phyloP scores from a whole-genome alignment of 768 basidiomycete genomes.

The Lactarius hengduanensis region DNA sequence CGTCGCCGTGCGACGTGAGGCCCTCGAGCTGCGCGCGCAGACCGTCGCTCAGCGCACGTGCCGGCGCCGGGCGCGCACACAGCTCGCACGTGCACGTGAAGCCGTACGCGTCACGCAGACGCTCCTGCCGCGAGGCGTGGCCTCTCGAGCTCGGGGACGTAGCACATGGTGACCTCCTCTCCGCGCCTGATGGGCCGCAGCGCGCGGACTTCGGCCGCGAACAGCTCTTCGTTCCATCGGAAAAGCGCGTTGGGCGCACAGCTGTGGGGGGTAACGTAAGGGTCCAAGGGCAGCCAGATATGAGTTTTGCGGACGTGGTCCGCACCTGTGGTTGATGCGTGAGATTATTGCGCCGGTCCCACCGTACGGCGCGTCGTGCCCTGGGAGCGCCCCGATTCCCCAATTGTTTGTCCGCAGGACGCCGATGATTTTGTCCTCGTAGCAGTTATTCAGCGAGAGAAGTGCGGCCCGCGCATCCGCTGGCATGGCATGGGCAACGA shows the following conservation, averaged over 20 bases:
- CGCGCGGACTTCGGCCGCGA: conserved; percentile 36
- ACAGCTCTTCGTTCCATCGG: conserved; percentile 32
- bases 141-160: conserved; percentile 28
- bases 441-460: conserved; percentile 17
- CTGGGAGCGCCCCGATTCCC: conserved; percentile 17
- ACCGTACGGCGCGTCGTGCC: conserved; percentile 29
- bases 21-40: conserved; percentile 21
- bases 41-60: conserved; percentile 23
- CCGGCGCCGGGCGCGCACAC: conserved; percentile 31
- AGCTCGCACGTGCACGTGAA: conserved; percentile 40
- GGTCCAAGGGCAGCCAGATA: neutral
- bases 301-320: neutral
- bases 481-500: conserved; percentile 12
- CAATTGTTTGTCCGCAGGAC: conserved; percentile 19
- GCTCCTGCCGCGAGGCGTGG: conserved; percentile 31
- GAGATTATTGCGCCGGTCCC: conserved; percentile 30
- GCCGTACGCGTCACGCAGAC: conserved; percentile 34
- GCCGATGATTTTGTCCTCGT: conserved; percentile 20
- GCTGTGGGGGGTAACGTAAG: conserved; percentile 13
- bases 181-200: conserved; percentile 35
- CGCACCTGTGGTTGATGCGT: conserved; percentile 31
- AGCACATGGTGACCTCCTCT: conserved; percentile 38
- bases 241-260: conserved; percentile 29
- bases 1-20: conserved; percentile 12
- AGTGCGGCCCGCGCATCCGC: conserved; percentile 10